Conservation (phyloP, 1,284 basidiomycete species). For the Vanrija pseudolonga region DNA sequence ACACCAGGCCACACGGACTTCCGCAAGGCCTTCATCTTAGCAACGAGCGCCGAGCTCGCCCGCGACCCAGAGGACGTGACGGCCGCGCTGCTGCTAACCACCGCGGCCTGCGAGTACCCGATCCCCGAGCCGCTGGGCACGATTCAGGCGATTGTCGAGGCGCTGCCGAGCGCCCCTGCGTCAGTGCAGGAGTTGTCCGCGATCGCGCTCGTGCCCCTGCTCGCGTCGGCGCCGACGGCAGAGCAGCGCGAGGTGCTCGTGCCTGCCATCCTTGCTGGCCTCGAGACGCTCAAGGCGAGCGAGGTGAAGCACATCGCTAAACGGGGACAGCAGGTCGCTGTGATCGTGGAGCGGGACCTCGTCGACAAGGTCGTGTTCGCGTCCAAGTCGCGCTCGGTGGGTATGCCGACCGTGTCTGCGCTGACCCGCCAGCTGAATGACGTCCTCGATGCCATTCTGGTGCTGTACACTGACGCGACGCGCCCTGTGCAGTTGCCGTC, state of each 20-base stretch:
- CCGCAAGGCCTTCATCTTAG: not conserved
- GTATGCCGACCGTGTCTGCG: too few relatives aligned
- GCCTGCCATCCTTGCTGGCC: not conserved
- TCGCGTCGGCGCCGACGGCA: not conserved
- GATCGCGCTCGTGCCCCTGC: conserved; percentile 18
- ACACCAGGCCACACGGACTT: not conserved
- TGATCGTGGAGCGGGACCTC: conserved; percentile 13
- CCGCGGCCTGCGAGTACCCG: conserved; percentile 16
- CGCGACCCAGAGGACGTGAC: conserved; percentile 3
- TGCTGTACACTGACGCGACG: conserved; percentile 8
- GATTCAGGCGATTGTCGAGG: not conserved
- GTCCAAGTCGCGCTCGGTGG: conserved; percentile 16
- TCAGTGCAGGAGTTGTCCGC: conserved; percentile 29
- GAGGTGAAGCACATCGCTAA: conserved; percentile 9
- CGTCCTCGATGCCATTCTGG: conserved; percentile 22
- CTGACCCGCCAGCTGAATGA: conserved; percentile 25
- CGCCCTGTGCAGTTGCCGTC: not conserved
- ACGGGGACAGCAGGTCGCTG: conserved; percentile 18
- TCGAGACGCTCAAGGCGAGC: not conserved
- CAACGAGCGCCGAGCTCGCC: not conserved
- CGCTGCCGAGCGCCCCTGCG: conserved; percentile 2
- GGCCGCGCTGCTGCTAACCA: conserved; percentile 15
- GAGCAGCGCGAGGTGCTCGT: not conserved
- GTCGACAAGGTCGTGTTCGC: conserved; percentile 4
- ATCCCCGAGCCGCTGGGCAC: not conserved